phyloP scores from a whole-genome alignment of 192 early-diverging fungal species.

The Podila epigama region DNA sequence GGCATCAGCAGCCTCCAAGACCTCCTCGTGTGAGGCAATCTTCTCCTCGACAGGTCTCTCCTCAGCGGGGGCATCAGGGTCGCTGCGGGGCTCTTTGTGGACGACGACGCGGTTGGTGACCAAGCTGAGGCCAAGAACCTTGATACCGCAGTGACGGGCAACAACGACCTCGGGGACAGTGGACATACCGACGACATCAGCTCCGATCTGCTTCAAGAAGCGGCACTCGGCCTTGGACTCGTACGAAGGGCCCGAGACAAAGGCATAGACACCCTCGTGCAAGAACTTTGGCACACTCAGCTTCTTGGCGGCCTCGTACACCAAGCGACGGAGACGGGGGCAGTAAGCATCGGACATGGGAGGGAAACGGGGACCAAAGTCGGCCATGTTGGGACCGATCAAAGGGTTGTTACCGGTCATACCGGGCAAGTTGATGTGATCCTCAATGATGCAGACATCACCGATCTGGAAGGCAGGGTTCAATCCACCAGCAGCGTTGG shows the following conservation, averaged over 20 bases:
- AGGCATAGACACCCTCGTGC: slow-evolving; percentile 83
- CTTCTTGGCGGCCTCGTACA: slow-evolving; percentile 66
- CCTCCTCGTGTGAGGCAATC: slow-evolving; percentile 73
- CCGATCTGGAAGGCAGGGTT: slow-evolving; percentile 81
- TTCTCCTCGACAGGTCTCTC: slow-evolving; percentile 48
- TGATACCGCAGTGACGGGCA: slow-evolving; percentile 84
- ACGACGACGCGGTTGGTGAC: slow-evolving; percentile 77
- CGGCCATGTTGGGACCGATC: slow-evolving; percentile 82
- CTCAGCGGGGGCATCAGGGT: slow-evolving; percentile 45
- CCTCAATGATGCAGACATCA: slow-evolving; percentile 81
- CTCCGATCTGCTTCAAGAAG: slow-evolving; percentile 72
- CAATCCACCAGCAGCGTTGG: slow-evolving; percentile 87
- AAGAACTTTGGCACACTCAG: slow-evolving; percentile 58
- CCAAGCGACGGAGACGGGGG: slow-evolving; percentile 74
- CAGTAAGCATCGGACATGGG: slow-evolving; percentile 87
- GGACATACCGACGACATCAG: slow-evolving; percentile 88
- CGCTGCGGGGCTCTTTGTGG: slow-evolving; percentile 50
- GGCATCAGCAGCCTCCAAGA: slow-evolving; percentile 63
- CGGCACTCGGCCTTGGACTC: slow-evolving; percentile 88
- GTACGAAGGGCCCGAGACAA: slow-evolving; percentile 91
- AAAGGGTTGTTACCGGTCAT: slow-evolving; percentile 81
- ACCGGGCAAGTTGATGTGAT: slow-evolving; percentile 81
- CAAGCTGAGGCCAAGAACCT: slow-evolving; percentile 79
- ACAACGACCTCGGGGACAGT: slow-evolving; percentile 90
- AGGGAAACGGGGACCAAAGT: slow-evolving; percentile 89